These are phyloP conservation scores for Fusarium sarcochroum DNA, from an alignment of 2,329 filamentous ascomycete genomes.

Conservation along the genomic window DNA sequence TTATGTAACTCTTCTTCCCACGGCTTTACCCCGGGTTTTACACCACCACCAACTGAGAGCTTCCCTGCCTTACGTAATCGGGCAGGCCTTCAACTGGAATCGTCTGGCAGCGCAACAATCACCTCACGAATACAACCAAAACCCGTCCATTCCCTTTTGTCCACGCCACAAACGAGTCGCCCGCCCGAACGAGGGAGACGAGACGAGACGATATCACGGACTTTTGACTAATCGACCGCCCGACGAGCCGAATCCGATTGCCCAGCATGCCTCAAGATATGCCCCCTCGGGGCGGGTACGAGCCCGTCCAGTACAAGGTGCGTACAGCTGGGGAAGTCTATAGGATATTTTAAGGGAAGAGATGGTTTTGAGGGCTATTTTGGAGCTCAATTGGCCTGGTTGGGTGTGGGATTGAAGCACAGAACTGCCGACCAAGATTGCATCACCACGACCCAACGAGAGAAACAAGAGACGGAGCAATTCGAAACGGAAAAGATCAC, in stretches of 20 bases:
- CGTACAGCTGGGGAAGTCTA: conserved; percentile 48
- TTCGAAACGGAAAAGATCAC: conserved; percentile 2
- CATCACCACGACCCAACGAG: neutral
- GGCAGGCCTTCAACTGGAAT: conserved; percentile 27
- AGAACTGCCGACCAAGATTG: neutral
- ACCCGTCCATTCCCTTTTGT: neutral
- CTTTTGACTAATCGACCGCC: conserved; percentile 11
- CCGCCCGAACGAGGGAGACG: conserved; percentile 36
- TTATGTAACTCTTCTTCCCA: conserved; percentile 18
- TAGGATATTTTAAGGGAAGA: neutral
- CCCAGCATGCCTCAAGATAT: conserved; percentile 95
- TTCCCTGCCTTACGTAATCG: conserved; percentile 46
- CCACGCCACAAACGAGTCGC: conserved; percentile 22
- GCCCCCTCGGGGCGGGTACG: conserved; percentile 95
- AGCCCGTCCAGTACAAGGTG: conserved; percentile 97
- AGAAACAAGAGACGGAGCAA: neutral
- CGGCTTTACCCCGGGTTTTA: conserved; percentile 20
- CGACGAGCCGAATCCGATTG: conserved; percentile 38
- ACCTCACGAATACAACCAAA: conserved; percentile 41
- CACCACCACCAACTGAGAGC: neutral
- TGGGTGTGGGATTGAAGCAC: neutral
- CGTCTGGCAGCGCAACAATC: conserved; percentile 45
- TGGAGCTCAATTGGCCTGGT: neutral
- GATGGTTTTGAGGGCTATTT: neutral
- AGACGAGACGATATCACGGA: conserved; percentile 13